These are phyloP conservation scores for Leptographium wingfieldii DNA, from an alignment of 2,329 filamentous ascomycete genomes.

Conservation along the genomic window DNA sequence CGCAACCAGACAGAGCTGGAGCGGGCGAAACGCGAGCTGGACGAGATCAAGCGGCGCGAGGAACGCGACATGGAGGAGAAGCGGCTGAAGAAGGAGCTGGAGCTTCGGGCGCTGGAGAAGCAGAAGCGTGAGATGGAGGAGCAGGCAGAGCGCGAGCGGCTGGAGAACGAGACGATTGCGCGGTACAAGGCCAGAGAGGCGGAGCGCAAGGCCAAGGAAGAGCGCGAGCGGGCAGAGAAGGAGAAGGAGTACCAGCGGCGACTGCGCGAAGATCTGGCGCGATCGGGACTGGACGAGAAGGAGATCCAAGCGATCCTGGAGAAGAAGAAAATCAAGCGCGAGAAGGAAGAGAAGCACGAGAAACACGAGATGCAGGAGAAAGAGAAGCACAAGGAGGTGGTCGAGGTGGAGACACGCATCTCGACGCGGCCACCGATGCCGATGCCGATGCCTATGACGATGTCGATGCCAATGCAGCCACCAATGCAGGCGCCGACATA, in stretches of 20 bases:
- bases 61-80: constrained; percentile 37
- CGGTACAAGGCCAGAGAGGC: constrained; percentile 37
- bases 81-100: constrained; percentile 39
- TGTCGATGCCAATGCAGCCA: neutral
- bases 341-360: constrained; percentile 21
- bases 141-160: constrained; percentile 29
- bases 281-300: constrained; percentile 45
- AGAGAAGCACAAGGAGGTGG: constrained; percentile 3
- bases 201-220: constrained; percentile 33
- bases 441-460: neutral
- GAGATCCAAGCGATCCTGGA: constrained; percentile 46
- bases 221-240: constrained; percentile 32
- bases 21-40: constrained; percentile 28
- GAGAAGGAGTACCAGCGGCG: constrained; percentile 43
- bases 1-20: constrained; percentile 40
- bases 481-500: constrained; percentile 31
- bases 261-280: constrained; percentile 44
- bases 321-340: constrained; percentile 34
- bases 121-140: constrained; percentile 32
- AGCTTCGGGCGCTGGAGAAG: constrained; percentile 33
- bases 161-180: constrained; percentile 38
- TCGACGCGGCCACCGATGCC: neutral
- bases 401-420: constrained; percentile 7
- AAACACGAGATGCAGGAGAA: constrained; percentile 19
- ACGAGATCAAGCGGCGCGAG: constrained; percentile 30